Evolutionary conservation across 2,329 filamentous ascomycete species (phyloP).

Genomic region (Aspergillus fumigatiaffinis): DNA sequence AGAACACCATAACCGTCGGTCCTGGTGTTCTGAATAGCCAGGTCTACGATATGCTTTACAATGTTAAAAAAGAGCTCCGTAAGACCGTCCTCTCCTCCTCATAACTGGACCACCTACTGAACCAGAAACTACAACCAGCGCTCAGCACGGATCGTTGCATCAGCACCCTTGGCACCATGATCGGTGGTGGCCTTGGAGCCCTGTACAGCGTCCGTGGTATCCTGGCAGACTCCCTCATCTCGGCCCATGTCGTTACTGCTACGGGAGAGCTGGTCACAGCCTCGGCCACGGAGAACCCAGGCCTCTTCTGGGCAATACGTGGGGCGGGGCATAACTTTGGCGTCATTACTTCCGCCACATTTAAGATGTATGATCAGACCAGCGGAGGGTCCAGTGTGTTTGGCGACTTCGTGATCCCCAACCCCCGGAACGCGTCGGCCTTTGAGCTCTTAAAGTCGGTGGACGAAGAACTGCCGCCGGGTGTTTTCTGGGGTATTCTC

Average conservation of each 20-base stretch:
- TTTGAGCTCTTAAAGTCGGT: background rate
- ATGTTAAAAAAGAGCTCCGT: background rate
- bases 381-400: background rate
- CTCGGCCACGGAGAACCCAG: background rate
- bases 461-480: background rate
- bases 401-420: background rate
- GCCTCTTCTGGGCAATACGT: background rate
- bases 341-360: background rate
- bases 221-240: background rate
- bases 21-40: background rate
- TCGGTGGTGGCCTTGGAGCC: background rate
- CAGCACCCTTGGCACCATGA: background rate
- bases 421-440: background rate
- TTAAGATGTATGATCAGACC: background rate
- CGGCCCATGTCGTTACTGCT: background rate
- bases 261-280: background rate
- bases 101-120: background rate
- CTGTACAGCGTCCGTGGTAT: background rate
- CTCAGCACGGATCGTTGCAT: background rate
- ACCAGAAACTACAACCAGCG: background rate
- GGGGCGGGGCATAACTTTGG: background rate
- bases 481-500: background rate
- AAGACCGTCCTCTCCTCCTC: background rate
- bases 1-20: background rate
- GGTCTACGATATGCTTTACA: background rate